Evolutionary conservation across 2,329 filamentous ascomycete genomes (phyloP), one percentile per base, ranked within the genome.

Genomic region (Thelonectria rubi): DNA sequence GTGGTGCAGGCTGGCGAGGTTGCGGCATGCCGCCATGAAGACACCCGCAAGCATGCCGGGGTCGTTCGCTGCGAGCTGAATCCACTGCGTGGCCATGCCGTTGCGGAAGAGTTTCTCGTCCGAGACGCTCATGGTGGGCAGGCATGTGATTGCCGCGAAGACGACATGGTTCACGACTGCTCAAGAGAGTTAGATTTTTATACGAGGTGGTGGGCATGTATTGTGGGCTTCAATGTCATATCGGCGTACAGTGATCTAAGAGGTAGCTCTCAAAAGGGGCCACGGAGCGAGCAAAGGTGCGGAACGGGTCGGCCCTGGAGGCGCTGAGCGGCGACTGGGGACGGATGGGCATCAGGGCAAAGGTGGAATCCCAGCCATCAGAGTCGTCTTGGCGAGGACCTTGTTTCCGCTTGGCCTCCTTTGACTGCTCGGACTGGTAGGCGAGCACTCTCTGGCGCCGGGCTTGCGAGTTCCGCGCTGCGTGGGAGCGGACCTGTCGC

Each of bases 41-140:
- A 71, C 40, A n/a, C 48, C 45, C 2, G 60, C 62, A 11, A 71
- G 58, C 67, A 71, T 70, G 18, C 67, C 69, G 2, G 24, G 21
- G 49, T 72, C 69, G 18, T 52, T 40, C 17, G 56, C 49, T 17
- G 69, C 60, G 12, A 60, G 40, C 10, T 57, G 67, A 15, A 70
- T 37, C 67, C 68, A 70, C 18, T 63, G 45, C 18, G 53, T 56
- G 10, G 47, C 39, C 43, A 68, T 61, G 17, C 43, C 47, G 4
- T 11, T 20, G 20, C 64, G 65, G 34, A 66, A 68, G 4, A 30
- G 17, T 5, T 17, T 26, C 26, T 55, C 48, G 1, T 65, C 64
- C 21, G 26, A 24, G 7, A 21, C 15, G 20, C 30, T 26, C 17
- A 54, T 24, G 8, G 47, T 34, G 2, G 62, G 61, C 2, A 63